A percentile compares a stretch with the other conserved stretches of the same genome.
phyloP scores from a whole-genome alignment of 1,139 yeast species.

The Pichia sp. region DNA sequence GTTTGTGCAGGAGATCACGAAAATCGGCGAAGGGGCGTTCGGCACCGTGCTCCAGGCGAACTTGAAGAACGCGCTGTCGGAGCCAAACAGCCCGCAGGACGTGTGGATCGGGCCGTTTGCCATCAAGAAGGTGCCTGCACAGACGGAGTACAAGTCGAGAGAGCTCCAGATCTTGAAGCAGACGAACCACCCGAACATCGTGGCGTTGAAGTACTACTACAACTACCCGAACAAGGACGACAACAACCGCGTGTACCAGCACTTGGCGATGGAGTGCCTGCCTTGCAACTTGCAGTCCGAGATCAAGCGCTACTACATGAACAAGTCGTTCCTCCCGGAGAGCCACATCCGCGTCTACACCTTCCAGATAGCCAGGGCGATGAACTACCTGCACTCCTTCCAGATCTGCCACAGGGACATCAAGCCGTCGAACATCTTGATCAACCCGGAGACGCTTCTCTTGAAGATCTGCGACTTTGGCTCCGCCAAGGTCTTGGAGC shows the following conservation, averaged over 20 bases:
- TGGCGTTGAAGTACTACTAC: constrained; percentile 59
- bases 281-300: constrained; percentile 77
- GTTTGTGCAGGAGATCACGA: constrained; percentile 66
- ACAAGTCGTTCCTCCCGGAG: constrained; percentile 61
- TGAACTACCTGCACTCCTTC: constrained; percentile 75
- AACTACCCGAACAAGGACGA: constrained; percentile 56
- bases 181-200: constrained; percentile 76
- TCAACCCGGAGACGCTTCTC: constrained; percentile 61
- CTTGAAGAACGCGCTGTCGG: constrained; percentile 34
- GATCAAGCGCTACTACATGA: constrained; percentile 62
- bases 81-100: constrained; percentile 21
- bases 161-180: constrained; percentile 71
- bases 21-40: constrained; percentile 81
- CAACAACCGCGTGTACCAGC: constrained; percentile 66
- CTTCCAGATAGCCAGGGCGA: constrained; percentile 77
- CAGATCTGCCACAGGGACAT: constrained; percentile 80
- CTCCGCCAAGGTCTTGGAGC: constrained; percentile 71
- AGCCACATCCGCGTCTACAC: constrained; percentile 73
- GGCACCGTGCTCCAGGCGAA: constrained; percentile 80
- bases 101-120: constrained; percentile 76
- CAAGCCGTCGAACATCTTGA: constrained; percentile 73
- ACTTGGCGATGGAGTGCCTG: constrained; percentile 78
- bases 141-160: constrained; percentile 76
- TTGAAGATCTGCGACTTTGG: constrained; percentile 81
- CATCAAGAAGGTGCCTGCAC: constrained; percentile 78